A percentile compares a stretch with the other conserved stretches of the same genome.
Evolutionary conservation across 371 early-diverging fungal species (phyloP).

Genomic region (Haplosporangium sp.): DNA sequence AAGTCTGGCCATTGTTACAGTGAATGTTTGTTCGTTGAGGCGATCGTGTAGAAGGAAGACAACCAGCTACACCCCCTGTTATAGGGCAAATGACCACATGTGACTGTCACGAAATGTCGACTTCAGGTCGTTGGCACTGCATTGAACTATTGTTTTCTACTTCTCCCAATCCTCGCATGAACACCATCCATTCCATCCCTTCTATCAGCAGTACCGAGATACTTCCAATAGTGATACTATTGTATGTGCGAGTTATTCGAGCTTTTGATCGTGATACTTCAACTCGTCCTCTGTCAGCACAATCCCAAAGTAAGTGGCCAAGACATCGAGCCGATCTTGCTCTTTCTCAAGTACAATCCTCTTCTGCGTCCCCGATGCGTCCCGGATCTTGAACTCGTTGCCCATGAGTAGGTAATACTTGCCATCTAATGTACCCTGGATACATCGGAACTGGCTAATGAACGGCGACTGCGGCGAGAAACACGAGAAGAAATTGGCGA

Average conservation of each 20-base stretch:
- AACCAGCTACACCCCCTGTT: too few species aligned
- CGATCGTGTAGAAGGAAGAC: too few species aligned
- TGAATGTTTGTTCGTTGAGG: background rate
- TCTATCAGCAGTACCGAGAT: too few species aligned
- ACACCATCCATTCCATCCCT: too few species aligned
- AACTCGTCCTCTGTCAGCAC: conserved; percentile 32
- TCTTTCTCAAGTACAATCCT: conserved; percentile 14
- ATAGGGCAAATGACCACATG: too few species aligned
- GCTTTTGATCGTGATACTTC: conserved; percentile 24
- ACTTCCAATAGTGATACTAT: too few species aligned
- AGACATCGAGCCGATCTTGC: conserved; percentile 19
- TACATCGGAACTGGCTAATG: conserved; percentile 13
- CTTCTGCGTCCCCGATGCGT: conserved; percentile 4
- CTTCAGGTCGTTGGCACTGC: too few species aligned
- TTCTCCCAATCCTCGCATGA: too few species aligned
- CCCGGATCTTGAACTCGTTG: conserved; percentile 11
- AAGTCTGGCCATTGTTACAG: conserved; percentile 19
- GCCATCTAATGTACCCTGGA: conserved; percentile 29
- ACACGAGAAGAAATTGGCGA: conserved; percentile 15
- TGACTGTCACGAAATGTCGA: too few species aligned
- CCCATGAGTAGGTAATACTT: conserved; percentile 5
- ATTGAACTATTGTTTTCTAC: too few species aligned
- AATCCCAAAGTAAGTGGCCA: conserved; percentile 31
- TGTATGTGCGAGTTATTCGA: conserved; percentile 1
- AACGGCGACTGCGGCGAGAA: conserved; percentile 13